Conservation (phyloP, 192 early-diverging fungal genomes). For the Lobosporangium transversale region DNA sequence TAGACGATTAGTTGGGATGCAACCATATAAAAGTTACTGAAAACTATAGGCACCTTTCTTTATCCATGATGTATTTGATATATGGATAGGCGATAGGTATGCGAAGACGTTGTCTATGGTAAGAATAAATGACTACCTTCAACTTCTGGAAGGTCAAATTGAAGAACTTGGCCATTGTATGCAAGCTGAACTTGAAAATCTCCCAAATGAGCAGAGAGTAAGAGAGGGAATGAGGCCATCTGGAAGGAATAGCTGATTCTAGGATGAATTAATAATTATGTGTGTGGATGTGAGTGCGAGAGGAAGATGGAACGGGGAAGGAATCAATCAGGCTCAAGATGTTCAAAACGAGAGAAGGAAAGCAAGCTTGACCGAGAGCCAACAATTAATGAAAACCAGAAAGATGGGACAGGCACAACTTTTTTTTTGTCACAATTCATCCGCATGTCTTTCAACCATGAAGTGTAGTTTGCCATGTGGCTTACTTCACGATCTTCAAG, state of each 20-base stretch:
- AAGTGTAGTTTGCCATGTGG: too few species aligned
- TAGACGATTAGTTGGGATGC: too few species aligned
- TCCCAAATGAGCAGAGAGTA: slow-evolving; percentile 22
- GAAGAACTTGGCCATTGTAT: slow-evolving; percentile 42
- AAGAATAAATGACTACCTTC: slow-evolving; percentile 21
- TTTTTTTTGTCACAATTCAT: slow-evolving; percentile 3
- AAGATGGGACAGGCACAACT: background rate
- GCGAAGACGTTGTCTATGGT: too few species aligned
- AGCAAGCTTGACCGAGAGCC: too few species aligned
- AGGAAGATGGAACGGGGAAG: background rate
- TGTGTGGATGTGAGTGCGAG: background rate
- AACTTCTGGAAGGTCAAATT: slow-evolving; percentile 20
- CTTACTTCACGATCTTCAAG: too few species aligned
- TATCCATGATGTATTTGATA: too few species aligned
- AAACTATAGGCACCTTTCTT: too few species aligned
- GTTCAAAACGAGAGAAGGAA: background rate
- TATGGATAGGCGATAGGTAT: too few species aligned
- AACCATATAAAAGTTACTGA: too few species aligned
- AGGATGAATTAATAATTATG: background rate
- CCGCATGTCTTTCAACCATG: slow-evolving; percentile 2
- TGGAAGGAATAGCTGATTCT: background rate
- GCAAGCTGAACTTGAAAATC: slow-evolving; percentile 29
- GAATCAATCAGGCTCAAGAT: too few species aligned
- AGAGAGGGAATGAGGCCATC: slow-evolving; percentile 45
- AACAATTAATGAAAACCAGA: background rate